Evolutionary conservation across 139 green algal species (phyloP).

Genomic region (Haematococcus lacustris): DNA sequence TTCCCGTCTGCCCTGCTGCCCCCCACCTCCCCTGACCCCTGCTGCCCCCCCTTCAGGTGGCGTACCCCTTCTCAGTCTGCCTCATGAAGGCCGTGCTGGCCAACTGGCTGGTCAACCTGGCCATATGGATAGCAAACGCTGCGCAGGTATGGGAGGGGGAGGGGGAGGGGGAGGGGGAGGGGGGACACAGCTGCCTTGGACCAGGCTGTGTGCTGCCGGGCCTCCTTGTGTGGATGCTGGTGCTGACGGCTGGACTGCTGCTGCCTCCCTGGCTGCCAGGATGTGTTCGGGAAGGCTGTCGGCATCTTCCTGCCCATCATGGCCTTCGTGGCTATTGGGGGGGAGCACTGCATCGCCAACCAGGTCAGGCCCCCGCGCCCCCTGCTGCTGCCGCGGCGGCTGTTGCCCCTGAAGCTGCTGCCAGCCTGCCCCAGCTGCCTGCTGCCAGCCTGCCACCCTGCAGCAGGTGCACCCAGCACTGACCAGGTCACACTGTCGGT

Average conservation of each 20-base stretch:
- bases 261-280: too few species aligned
- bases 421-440: background rate
- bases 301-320: constrained; percentile 37
- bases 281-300: constrained; percentile 35
- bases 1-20: too few species aligned
- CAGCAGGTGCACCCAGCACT: background rate
- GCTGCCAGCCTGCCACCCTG: background rate
- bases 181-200: background rate
- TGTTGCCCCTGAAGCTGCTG: background rate
- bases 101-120: constrained; percentile 42
- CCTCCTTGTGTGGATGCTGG: background rate
- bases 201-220: background rate
- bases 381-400: background rate
- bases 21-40: background rate
- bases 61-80: background rate
- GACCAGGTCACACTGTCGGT: background rate
- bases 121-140: constrained; percentile 42
- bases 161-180: background rate
- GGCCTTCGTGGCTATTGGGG: constrained; percentile 38
- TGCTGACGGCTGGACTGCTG: background rate
- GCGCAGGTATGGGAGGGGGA: constrained; percentile 20
- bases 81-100: constrained; percentile 25
- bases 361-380: background rate
- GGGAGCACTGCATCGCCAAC: constrained; percentile 45
- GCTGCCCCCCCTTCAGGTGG: background rate